Percentiles rank a stretch among this genome's conserved stretches.
Evolutionary conservation across 2,329 filamentous ascomycete genomes (phyloP).

Genomic region (Raffaelea deltoideospora): DNA sequence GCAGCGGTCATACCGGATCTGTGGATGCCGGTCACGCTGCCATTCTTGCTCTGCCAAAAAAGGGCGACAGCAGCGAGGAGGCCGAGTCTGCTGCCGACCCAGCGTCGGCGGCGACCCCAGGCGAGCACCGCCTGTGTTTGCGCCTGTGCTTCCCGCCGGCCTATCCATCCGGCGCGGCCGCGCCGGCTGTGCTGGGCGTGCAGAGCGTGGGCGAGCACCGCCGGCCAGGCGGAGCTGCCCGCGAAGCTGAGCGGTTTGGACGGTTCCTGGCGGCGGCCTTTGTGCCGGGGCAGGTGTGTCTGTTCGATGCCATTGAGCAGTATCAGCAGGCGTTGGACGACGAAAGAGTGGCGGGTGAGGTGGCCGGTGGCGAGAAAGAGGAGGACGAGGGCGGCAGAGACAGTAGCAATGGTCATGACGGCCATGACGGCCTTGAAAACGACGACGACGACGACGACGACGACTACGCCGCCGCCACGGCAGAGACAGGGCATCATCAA

Average conservation of each 20-base stretch:
- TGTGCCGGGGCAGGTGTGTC: slow-evolving; percentile 59
- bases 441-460: not conserved
- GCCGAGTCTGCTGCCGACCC: slow-evolving; percentile 11
- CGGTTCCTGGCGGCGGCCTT: slow-evolving; percentile 54
- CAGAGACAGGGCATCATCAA: too few relatives aligned
- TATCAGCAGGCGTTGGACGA: slow-evolving; percentile 30
- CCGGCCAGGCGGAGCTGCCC: slow-evolving; percentile 55
- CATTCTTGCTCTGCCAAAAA: slow-evolving; percentile 45
- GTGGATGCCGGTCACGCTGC: slow-evolving; percentile 26
- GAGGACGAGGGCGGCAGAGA: not conserved
- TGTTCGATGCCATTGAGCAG: slow-evolving; percentile 85
- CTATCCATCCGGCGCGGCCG: slow-evolving; percentile 51
- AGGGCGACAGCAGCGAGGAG: slow-evolving; percentile 18
- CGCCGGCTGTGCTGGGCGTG: slow-evolving; percentile 61
- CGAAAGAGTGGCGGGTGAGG: slow-evolving; percentile 10
- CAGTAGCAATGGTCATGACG: too few relatives aligned
- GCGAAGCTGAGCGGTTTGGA: slow-evolving; percentile 54
- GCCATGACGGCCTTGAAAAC: not conserved
- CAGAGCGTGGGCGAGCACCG: slow-evolving; percentile 54
- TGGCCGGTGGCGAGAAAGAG: slow-evolving; percentile 5
- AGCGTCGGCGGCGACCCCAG: slow-evolving; percentile 29
- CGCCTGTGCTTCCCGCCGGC: slow-evolving; percentile 51
- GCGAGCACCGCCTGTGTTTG: slow-evolving; percentile 43
- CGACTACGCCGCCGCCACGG: not conserved
- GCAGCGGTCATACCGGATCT: too few relatives aligned